These are phyloP conservation scores for Dactylis glomerata DNA, from an alignment of 176 grass and related monocot genomes.

Conservation along the genomic window DNA sequence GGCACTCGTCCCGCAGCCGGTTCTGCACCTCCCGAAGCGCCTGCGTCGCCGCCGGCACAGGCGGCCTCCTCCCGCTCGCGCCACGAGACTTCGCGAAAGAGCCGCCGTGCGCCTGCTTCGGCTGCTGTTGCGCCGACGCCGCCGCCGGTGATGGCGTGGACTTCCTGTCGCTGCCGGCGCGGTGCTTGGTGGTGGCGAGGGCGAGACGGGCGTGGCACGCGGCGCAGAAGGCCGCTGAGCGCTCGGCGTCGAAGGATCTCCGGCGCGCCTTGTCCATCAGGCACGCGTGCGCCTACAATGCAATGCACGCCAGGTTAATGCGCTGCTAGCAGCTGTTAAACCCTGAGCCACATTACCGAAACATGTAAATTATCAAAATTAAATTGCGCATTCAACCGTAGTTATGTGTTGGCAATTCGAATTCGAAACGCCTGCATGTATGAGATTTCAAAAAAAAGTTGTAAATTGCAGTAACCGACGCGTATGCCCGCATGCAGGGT, in stretches of 20 bases:
- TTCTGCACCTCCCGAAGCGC: conserved; percentile 57
- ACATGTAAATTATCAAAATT: background rate
- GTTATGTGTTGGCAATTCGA: background rate
- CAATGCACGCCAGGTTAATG: background rate
- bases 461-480: background rate
- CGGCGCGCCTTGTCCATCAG: conserved; percentile 61
- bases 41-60: background rate
- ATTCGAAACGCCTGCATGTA: background rate
- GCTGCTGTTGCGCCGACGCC: background rate
- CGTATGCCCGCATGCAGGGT: background rate
- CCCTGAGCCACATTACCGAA: background rate
- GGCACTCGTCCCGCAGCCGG: conserved; percentile 60
- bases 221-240: conserved; percentile 51
- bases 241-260: conserved; percentile 49
- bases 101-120: background rate
- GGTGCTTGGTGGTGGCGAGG: background rate
- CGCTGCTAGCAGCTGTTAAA: background rate
- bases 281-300: conserved; percentile 68
- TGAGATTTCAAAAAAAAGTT: background rate
- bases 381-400: background rate
- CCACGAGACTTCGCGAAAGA: background rate
- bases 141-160: background rate
- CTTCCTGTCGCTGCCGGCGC: background rate
- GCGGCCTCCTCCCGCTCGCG: background rate
- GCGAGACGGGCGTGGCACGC: conserved; percentile 36